A percentile compares a stretch with the other conserved stretches of the same genome.
Conservation (phyloP, 1,284 basidiomycete genomes). For the Ustilago trichophora region DNA sequence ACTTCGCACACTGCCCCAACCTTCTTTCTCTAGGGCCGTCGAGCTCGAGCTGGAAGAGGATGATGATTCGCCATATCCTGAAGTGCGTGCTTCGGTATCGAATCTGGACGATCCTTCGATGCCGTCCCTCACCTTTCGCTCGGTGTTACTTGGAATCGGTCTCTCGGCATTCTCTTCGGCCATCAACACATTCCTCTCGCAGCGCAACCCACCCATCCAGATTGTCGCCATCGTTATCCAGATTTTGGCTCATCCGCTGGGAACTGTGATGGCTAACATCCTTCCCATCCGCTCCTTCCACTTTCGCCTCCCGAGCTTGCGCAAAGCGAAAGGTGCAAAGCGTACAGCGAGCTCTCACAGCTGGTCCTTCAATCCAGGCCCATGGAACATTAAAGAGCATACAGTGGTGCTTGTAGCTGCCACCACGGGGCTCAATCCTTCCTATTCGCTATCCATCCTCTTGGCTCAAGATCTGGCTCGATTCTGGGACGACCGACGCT, state of each 20-base stretch:
- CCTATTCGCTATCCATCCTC: conserved; percentile 72
- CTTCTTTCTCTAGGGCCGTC: conserved; percentile 14
- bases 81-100: conserved; percentile 60
- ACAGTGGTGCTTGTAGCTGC: conserved; percentile 48
- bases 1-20: conserved; percentile 7
- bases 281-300: conserved; percentile 43
- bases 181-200: conserved; percentile 56
- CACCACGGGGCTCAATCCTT: conserved; percentile 38
- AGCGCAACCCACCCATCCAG: conserved; percentile 55
- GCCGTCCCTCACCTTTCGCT: conserved; percentile 59
- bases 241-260: conserved; percentile 54
- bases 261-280: conserved; percentile 39
- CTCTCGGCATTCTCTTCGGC: conserved; percentile 50
- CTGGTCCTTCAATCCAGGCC: conserved; percentile 56
- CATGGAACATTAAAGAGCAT: conserved; percentile 63
- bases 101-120: conserved; percentile 60
- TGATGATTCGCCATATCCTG: conserved; percentile 59
- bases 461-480: conserved; percentile 62
- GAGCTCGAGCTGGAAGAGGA: conserved; percentile 46
- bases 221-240: conserved; percentile 53
- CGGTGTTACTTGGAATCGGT: conserved; percentile 50
- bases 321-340: background rate
- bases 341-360: conserved; percentile 1
- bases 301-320: conserved; percentile 10
- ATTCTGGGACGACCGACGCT: conserved; percentile 66